A percentile compares a stretch with the other conserved stretches of the same genome.
phyloP scores from a whole-genome alignment of 2,329 filamentous ascomycete genomes.

The Apiospora phragmitis region DNA sequence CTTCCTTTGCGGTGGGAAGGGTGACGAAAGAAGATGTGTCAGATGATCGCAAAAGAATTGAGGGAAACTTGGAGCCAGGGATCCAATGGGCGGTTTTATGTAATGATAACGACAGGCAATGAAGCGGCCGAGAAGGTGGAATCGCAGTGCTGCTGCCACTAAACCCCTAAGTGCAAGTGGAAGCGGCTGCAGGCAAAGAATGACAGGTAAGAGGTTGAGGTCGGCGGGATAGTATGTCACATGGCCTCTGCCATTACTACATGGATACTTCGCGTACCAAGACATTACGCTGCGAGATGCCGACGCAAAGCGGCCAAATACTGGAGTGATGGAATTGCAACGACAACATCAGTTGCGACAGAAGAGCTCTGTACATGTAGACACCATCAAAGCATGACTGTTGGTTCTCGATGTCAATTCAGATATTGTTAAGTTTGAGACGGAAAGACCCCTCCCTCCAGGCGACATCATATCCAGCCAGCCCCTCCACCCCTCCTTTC shows the following conservation, averaged over 20 bases:
- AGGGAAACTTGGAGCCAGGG: background rate
- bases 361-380: background rate
- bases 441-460: background rate
- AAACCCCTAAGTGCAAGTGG: constrained; percentile 61
- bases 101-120: constrained; percentile 2
- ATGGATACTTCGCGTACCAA: background rate
- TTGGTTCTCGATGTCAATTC: background rate
- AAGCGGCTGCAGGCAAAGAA: constrained; percentile 32
- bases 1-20: background rate
- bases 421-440: background rate
- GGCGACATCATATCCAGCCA: background rate
- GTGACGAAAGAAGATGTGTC: background rate
- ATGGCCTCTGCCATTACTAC: constrained; percentile 14
- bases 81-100: background rate
- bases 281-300: constrained; percentile 12
- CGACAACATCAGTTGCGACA: background rate
- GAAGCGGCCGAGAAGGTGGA: background rate
- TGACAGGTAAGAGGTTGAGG: constrained; percentile 13
- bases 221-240: constrained; percentile 19
- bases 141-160: constrained; percentile 31
- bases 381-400: too few species aligned
- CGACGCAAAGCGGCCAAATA: constrained; percentile 24
- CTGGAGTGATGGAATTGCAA: background rate
- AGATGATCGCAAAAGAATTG: constrained; percentile 4
- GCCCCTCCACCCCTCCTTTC: background rate